Evolutionary conservation across 352 stramenopile genomes (phyloP), one percentile per base, ranked within the genome.

Genomic region (Globisporangium carolinianum): DNA sequence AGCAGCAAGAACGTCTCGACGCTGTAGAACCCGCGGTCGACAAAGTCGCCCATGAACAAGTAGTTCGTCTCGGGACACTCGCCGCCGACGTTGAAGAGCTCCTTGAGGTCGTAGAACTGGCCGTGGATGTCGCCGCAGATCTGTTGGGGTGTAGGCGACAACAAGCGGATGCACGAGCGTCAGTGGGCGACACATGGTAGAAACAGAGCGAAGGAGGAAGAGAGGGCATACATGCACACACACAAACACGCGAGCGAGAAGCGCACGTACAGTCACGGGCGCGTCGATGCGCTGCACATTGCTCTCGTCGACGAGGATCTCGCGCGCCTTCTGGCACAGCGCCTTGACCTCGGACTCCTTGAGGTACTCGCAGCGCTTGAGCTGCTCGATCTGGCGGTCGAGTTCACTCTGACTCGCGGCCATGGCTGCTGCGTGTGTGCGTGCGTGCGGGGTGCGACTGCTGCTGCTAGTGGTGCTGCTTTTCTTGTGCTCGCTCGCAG

Each of bases 11-110:
- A 99, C 7, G 97, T 99, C 75, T 99, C 98, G 8, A 99, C 96
- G 69, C 87, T 98, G 79, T 99, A 99, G 70, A 98, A 99, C 8
- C 98, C 98, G 47, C 98, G 89, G 72, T 99, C 98, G 47, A 99
- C 98, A 75, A 99, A 99, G 73, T 99, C 98, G 24, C 98, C 98
- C 69, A 99, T 94, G 72, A 99, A 99, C 6, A 99, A 76, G 76
- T 99, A 99, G 73, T 99, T 99, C 60, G 97, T 98, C 67, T 99
- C 95, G 1, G 97, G 97, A 62, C 93, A 98, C 61, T 99, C 94
- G 46, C 97, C 97, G 24, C 97, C 97, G 11, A 99, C 95, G 60
- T 98, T 98, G 79, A 99, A 99, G 37, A 97, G 73, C 72, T 98
- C 97, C 63, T 99, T 96, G 0, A 99, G 77, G 72, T 99, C 97